phyloP scores from a whole-genome alignment of 2,329 filamentous ascomycete species.

The Penicillium sp. region DNA sequence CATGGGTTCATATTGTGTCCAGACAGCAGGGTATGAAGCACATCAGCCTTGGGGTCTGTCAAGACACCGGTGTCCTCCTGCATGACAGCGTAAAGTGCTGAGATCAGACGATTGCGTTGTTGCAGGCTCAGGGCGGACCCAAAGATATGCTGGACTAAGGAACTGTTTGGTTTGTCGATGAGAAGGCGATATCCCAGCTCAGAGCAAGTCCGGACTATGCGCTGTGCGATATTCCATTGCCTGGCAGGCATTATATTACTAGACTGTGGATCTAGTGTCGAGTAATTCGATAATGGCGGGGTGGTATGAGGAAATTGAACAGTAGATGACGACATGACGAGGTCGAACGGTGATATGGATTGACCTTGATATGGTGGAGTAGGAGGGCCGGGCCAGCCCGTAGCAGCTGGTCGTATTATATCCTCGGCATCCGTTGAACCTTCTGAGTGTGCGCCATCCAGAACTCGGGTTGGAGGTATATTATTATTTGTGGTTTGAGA shows the following conservation, averaged over 20 bases:
- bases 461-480: background rate
- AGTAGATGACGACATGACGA: slow-evolving; percentile 11
- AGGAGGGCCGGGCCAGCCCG: background rate
- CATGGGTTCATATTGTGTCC: slow-evolving; percentile 3
- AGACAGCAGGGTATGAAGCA: slow-evolving; percentile 11
- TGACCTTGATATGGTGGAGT: slow-evolving; percentile 19
- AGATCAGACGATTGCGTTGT: slow-evolving; percentile 17
- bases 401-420: slow-evolving; percentile 1
- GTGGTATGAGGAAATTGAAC: background rate
- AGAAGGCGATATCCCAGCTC: slow-evolving; percentile 20
- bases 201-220: slow-evolving; percentile 21
- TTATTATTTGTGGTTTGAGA: slow-evolving; percentile 1
- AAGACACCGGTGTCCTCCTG: slow-evolving; percentile 15
- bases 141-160: slow-evolving; percentile 15
- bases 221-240: slow-evolving; percentile 18
- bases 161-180: slow-evolving; percentile 5
- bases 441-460: background rate
- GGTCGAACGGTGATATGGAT: slow-evolving; percentile 13
- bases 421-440: slow-evolving; percentile 5
- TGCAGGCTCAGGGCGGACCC: slow-evolving; percentile 1
- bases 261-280: background rate
- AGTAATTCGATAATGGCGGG: background rate
- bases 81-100: slow-evolving; percentile 11
- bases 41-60: slow-evolving; percentile 14
- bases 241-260: slow-evolving; percentile 4